Base-by-base conservation (phyloP, 208 protist genomes). In the Acanthamoeba sp. region DNA sequence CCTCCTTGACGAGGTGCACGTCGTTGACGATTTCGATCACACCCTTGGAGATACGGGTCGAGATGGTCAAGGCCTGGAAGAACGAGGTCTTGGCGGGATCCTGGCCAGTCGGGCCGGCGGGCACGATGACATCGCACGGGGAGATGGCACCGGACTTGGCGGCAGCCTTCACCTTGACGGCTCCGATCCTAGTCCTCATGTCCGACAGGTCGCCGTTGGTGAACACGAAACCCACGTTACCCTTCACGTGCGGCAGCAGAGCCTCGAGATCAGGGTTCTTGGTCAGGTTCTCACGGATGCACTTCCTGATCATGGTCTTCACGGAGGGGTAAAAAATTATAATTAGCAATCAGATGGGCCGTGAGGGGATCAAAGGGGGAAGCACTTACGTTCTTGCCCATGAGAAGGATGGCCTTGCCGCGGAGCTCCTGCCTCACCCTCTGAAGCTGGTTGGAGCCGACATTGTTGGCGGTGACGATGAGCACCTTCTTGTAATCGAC, bases 31-130 rank as follows among this genome's bases (percentile, higher is more conserved):
- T 99, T 97, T 99, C 99, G 87, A 99, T 99, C 80, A 97, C 97
- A 97, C 99, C 99, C 97, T 99, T 99, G 95, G 98, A 97, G 97
- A 99, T 99, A 98, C 99, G 99, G 90, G 99, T 99, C 45, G 98
- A 96, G 96, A 99, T 99, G 97, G 99, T 99, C 42, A 99, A 97
- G 24, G 99, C 99, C 97, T 99, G 99, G 97, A 99, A 99, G 98
- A 99, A 99, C 89, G 98, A 98, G 55, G 99, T 99, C 97, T 99
- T 98, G 62, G 98, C 98, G 85, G 99, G 99, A 95, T 99, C 99
- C 94, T 99, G 97, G 96, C 98, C 98, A 24, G 99, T 99, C 96
- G 98, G 98, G 66, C 98, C 98, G 20, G 98, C 97, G 50, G 98
- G 98, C 93, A 99, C 96, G 95, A 98, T 94, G 69, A 99, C 99